Base-by-base conservation (phyloP, 768 basidiomycete species). In the Phaeotremella skinneri region DNA sequence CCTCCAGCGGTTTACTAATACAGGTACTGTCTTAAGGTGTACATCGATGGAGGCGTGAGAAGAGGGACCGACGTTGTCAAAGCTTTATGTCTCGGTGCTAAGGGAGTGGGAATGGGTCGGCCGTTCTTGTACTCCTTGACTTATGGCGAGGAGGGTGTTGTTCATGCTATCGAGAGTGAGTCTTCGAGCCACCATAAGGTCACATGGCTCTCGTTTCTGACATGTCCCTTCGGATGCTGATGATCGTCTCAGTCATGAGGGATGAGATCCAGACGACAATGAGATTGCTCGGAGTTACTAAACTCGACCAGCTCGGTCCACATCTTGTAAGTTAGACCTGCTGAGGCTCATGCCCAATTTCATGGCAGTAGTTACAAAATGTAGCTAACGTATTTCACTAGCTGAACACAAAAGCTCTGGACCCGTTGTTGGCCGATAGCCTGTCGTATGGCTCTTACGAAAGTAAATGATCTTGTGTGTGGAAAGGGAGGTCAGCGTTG, bases 11-110 rank as follows among this genome's bases (percentile, higher is more conserved):
- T 14, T 45, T 9, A 23, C 23, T 13, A 20, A 7, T 45, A 13
- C 20, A 45, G 7, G 6, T 13, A 20, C 43, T 13, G 20, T 13
- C 43, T 61, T 25, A 64, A 78, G 59, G 87, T 92, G 1, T 93
- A 90, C 63, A 84, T 93, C 49, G 91, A 93, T 67, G 91, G 91
- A 76, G 88, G 88, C 14, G 79, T 89, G 25, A 80, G 82, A 49
- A 83, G 91, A 49, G 91, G 91, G 16, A 91, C 90, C 58, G 91
- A 93, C 78, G 85, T 92, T 16, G 78, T 96, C 49, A 96, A 94
- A 76, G 91, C 91, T 0, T 78, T 94, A 9, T 93, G 90, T 71
- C 80, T 96, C 6, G 78, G 78, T 6, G 78, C 76, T 1, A 76
- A 74, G 27, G 78, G 73, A 16, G 78, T 77, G 1, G 76, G 75